phyloP scores from a whole-genome alignment of 768 basidiomycete genomes.

The Pholiota microspora region DNA sequence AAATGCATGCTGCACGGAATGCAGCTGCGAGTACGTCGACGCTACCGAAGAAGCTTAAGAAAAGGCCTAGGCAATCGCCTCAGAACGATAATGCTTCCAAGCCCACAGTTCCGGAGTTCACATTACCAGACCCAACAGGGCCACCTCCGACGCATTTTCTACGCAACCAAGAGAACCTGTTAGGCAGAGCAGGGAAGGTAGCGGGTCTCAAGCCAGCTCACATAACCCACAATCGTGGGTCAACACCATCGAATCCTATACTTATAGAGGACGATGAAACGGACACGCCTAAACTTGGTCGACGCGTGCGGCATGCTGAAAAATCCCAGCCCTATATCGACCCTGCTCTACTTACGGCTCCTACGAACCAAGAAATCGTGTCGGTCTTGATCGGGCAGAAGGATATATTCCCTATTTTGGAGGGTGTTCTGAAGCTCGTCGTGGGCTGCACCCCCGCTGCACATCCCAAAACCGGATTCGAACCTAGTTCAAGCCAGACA shows the following conservation, averaged over 20 bases:
- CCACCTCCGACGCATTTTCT: conserved; percentile 68
- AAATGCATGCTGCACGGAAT: not conserved
- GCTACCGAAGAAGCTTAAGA: conserved; percentile 31
- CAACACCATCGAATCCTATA: conserved; percentile 63
- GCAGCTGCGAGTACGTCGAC: not conserved
- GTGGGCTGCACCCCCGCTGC: conserved; percentile 25
- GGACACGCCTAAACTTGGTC: conserved; percentile 25
- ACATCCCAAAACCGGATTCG: conserved; percentile 9
- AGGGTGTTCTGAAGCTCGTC: conserved; percentile 59
- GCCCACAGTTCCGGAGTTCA: conserved; percentile 52
- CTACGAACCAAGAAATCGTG: conserved; percentile 59
- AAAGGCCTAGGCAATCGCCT: conserved; percentile 23
- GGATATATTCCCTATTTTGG: conserved; percentile 65
- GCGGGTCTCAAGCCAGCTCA: conserved; percentile 60
- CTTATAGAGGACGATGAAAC: conserved; percentile 71
- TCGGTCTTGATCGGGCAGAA: conserved; percentile 57
- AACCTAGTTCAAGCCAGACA: conserved; percentile 1
- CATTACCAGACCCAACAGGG: conserved; percentile 58
- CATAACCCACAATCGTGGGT: conserved; percentile 47
- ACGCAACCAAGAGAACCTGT: conserved; percentile 68
- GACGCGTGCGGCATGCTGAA: conserved; percentile 9
- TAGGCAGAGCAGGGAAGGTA: conserved; percentile 72
- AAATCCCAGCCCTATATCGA: conserved; percentile 30
- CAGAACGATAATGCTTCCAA: conserved; percentile 37
- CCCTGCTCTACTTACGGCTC: conserved; percentile 41